A percentile compares a stretch with the other conserved stretches of the same genome.
Conservation (phyloP, 306 rosid species). For the Cotoneaster glaucophyllus region DNA sequence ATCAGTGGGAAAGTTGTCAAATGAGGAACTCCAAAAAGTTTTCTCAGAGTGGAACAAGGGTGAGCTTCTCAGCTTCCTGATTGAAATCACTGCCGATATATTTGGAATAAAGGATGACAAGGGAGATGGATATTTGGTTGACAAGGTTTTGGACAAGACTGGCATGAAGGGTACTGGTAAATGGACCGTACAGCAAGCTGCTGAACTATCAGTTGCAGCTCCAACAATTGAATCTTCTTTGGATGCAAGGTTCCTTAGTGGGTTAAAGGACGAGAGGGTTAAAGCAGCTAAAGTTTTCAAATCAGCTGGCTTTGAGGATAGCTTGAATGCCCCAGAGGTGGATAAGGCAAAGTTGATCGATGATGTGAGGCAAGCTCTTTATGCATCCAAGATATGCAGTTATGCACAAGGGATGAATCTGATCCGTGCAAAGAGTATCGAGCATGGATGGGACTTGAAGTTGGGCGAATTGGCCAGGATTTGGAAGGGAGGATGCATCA, state of each 20-base stretch:
- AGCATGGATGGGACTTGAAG: conserved; percentile 75
- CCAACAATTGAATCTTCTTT: conserved; percentile 87
- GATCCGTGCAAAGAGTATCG: conserved; percentile 83
- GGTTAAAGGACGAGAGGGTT: conserved; percentile 85
- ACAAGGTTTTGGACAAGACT: conserved; percentile 91
- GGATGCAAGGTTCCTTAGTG: conserved; percentile 93
- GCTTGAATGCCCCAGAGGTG: conserved; percentile 43
- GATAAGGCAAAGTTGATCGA: conserved; percentile 71
- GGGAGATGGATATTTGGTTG: conserved; percentile 79
- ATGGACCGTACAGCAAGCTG: conserved; percentile 98
- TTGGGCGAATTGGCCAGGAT: conserved; percentile 85
- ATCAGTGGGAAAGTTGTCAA: conserved; percentile 87
- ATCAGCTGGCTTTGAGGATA: conserved; percentile 60
- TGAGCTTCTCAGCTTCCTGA: conserved; percentile 79
- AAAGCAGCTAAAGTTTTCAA: conserved; percentile 72
- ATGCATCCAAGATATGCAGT: conserved; percentile 88
- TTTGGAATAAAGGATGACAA: conserved; percentile 86
- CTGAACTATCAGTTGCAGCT: conserved; percentile 87
- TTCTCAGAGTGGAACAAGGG: conserved; percentile 91
- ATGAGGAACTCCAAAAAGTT: conserved; percentile 59
- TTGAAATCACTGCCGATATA: conserved; percentile 89
- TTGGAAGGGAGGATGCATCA: conserved; percentile 97
- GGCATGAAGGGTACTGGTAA: conserved; percentile 97
- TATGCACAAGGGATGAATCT: conserved; percentile 97
- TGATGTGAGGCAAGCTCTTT: conserved; percentile 87